Evolutionary conservation across 2,329 filamentous ascomycete species (phyloP), one percentile per base, ranked within the genome.

Genomic region (Leptographium galeiforme): DNA sequence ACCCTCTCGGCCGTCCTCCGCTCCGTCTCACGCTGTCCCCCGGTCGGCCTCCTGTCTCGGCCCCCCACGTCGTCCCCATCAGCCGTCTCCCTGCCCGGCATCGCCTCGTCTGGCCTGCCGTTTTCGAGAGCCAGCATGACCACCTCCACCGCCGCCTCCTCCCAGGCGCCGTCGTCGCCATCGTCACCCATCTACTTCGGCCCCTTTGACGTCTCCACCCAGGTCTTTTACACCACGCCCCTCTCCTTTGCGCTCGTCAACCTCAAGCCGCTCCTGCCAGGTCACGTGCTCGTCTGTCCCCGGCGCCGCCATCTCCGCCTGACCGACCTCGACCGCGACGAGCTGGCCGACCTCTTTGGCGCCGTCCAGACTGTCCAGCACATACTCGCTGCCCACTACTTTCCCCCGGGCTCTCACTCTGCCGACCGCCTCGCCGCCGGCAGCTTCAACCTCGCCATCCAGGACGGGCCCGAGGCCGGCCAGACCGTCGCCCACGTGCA

Each of bases 401-500:
- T 83, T 59, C 58, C 62, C 10, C 5, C 36, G 58, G 0, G 48
- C 56, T 10, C 44, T 53, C 6, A 25, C 50, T 54, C 10, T 49
- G 30, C 44, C 57, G 18, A 16, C 54, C 43, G 34, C 53, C 10
- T 32, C 8, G 72, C 78, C 62, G 72, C 73, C 34, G 81, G 87
- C 11, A 86, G 87, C 56, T 85, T 97, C 70, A 97, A 95, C 64
- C 83, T 98, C 50, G 90, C 91, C 0, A 78, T 98, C n/a, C 93
- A 98, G 67, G 93, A 98, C 67, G 93, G 93, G 19, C 72, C 75
- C 36, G 88, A 89, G 56, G 89, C 93, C 1, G 93, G 93, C 0
- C 93, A 98, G 76, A 95, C 89, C 54, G 91, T 98, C 46, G 76
- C 88, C 10, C 93, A 98, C 70, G 82, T 96, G 14, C 93, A 98